A percentile compares a stretch with the other conserved stretches of the same genome.
phyloP scores from a whole-genome alignment of 1,284 basidiomycete genomes.

The Ustilago lituana region DNA sequence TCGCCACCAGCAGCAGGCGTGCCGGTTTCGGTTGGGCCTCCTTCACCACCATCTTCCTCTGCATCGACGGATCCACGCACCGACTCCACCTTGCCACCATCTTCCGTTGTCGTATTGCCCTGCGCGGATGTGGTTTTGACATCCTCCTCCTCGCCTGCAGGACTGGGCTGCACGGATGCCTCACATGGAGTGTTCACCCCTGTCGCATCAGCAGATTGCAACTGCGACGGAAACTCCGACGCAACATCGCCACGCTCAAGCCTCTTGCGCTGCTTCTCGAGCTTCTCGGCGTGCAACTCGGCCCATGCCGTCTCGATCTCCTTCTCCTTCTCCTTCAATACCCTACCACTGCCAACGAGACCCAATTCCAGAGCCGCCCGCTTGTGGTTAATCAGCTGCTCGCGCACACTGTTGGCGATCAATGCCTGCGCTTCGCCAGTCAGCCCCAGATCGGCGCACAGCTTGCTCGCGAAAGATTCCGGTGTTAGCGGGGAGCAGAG shows the following conservation, averaged over 20 bases:
- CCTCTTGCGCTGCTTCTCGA: slow-evolving; percentile 35
- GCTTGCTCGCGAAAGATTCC: slow-evolving; percentile 80
- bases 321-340: slow-evolving; percentile 49
- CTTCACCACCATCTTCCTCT: not conserved
- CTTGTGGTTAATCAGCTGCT: slow-evolving; percentile 91
- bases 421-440: slow-evolving; percentile 86
- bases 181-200: slow-evolving; percentile 16
- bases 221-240: slow-evolving; percentile 9
- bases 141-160: slow-evolving; percentile 8
- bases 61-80: not conserved
- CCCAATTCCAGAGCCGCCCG: slow-evolving; percentile 93
- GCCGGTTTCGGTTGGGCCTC: not conserved
- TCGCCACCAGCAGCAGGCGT: slow-evolving; percentile 1
- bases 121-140: not conserved
- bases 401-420: slow-evolving; percentile 90
- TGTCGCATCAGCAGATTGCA: slow-evolving; percentile 22
- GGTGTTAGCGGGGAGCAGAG: slow-evolving; percentile 90
- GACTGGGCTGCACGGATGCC: slow-evolving; percentile 26
- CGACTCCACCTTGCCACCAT: not conserved
- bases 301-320: slow-evolving; percentile 47
- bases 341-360: slow-evolving; percentile 73
- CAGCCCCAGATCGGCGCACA: slow-evolving; percentile 87
- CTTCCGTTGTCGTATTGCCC: not conserved
- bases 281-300: slow-evolving; percentile 68
- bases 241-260: slow-evolving; percentile 17